A percentile compares a stretch with the other conserved stretches of the same genome.
Conservation (phyloP, 768 basidiomycete genomes). For the Paxillus rubicundulus region DNA sequence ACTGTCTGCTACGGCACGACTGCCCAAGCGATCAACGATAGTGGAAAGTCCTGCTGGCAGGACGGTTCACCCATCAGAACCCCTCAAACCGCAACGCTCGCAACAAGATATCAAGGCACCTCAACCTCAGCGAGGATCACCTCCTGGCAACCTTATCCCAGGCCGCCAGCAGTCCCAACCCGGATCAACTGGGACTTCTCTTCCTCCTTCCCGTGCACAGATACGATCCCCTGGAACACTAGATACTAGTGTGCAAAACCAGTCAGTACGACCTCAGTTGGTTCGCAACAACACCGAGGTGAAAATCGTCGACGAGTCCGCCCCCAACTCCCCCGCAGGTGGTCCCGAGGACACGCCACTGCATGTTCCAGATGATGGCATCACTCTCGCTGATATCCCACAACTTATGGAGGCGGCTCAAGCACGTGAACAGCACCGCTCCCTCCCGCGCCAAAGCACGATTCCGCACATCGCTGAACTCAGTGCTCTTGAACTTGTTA, state of each 20-base stretch:
- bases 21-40: constrained; percentile 92
- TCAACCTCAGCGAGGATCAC: constrained; percentile 40
- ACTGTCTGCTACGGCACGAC: constrained; percentile 85
- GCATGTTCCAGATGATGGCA: constrained; percentile 65
- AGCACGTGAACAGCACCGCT: constrained; percentile 84
- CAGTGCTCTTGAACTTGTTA: constrained; percentile 77
- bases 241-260: constrained; percentile 40
- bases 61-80: constrained; percentile 73
- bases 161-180: constrained; percentile 35
- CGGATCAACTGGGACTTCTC: constrained; percentile 24
- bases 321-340: constrained; percentile 66
- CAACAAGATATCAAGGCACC: constrained; percentile 40
- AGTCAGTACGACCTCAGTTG: constrained; percentile 61
- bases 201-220: constrained; percentile 36
- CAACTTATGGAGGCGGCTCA: constrained; percentile 91
- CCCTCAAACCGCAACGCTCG: constrained; percentile 44
- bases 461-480: constrained; percentile 84
- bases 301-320: constrained; percentile 83
- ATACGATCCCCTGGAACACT: constrained; percentile 39
- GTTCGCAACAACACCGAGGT: constrained; percentile 82
- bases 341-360: constrained; percentile 41
- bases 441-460: constrained; percentile 71
- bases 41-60: constrained; percentile 92
- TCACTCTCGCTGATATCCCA: constrained; percentile 93
- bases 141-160: constrained; percentile 36